phyloP scores from a whole-genome alignment of 2,329 filamentous ascomycete species.

The Alternaria viburni region DNA sequence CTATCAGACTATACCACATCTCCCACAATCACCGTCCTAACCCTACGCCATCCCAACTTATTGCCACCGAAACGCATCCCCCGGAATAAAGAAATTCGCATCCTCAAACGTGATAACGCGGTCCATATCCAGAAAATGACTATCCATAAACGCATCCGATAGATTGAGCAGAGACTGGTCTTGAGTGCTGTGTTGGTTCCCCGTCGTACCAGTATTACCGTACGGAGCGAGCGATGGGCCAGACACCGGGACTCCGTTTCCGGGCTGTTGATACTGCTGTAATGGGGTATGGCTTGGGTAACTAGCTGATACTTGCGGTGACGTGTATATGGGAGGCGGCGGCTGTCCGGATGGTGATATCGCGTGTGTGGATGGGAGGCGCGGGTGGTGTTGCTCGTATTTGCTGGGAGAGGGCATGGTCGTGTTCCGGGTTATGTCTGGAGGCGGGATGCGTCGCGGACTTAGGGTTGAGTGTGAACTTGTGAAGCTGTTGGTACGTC shows the following conservation, averaged over 20 bases:
- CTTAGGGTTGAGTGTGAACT: conserved; percentile 21
- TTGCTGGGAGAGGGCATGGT: conserved; percentile 4
- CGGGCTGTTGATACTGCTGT: conserved; percentile 4
- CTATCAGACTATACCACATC: neutral
- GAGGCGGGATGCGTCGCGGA: conserved; percentile 15
- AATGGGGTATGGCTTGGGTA: conserved; percentile 3
- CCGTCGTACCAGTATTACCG: neutral
- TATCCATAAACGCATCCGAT: conserved; percentile 42
- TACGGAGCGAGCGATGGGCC: neutral
- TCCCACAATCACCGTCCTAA: neutral
- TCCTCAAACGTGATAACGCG: conserved; percentile 46
- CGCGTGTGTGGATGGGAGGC: neutral
- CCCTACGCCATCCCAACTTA: neutral
- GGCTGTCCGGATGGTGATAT: neutral
- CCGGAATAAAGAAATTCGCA: conserved; percentile 41
- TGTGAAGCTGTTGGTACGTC: conserved; percentile 22
- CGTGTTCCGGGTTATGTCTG: neutral
- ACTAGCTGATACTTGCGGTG: neutral
- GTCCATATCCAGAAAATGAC: conserved; percentile 43
- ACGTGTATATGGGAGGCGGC: neutral
- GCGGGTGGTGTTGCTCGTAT: conserved; percentile 9
- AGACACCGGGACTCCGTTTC: neutral
- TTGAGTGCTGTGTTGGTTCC: conserved; percentile 27
- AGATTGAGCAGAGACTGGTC: conserved; percentile 40
- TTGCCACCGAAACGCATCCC: conserved; percentile 38